Percentiles rank a stretch among this genome's conserved stretches.
These are phyloP conservation scores for Boletus mariae DNA, from an alignment of 1,284 basidiomycete genomes.

Conservation along the genomic window DNA sequence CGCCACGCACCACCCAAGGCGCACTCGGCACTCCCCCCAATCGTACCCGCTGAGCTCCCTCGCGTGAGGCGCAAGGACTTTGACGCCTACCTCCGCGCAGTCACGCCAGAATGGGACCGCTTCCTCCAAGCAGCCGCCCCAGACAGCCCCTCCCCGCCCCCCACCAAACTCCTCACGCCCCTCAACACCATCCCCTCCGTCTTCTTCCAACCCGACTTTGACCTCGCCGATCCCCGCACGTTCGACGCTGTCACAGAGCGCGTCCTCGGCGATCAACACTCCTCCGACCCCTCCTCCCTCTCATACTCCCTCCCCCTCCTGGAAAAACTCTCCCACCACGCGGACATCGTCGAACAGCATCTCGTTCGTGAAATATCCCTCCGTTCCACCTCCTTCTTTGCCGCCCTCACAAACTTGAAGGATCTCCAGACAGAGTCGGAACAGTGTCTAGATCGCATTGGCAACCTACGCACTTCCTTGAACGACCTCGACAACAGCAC, in stretches of 20 bases:
- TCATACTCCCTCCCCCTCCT: conserved; percentile 73
- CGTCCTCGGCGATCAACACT: conserved; percentile 31
- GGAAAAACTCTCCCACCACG: conserved; percentile 90
- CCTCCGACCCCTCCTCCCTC: conserved; percentile 54
- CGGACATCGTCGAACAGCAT: conserved; percentile 94
- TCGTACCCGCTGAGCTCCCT: conserved; percentile 68
- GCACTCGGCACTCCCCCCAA: conserved; percentile 73
- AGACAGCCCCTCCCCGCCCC: conserved; percentile 38
- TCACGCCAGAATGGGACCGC: conserved; percentile 75
- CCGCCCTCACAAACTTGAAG: conserved; percentile 91
- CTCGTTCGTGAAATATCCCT: conserved; percentile 90
- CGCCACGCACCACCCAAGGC: conserved; percentile 81
- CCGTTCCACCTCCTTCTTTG: conserved; percentile 93
- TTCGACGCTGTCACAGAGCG: conserved; percentile 81
- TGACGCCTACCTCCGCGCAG: conserved; percentile 72
- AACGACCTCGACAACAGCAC: conserved; percentile 75
- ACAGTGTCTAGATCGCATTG: conserved; percentile 77
- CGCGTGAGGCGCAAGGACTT: conserved; percentile 82
- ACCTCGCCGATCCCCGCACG: conserved; percentile 81
- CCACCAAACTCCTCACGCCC: conserved; percentile 52
- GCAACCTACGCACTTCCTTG: conserved; percentile 68
- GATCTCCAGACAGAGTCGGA: conserved; percentile 88
- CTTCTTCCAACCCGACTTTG: conserved; percentile 79
- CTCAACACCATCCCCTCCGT: conserved; percentile 77
- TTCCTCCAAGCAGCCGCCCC: conserved; percentile 54